Percentiles rank a stretch among this genome's conserved stretches.
Conservation (phyloP, 2,329 filamentous ascomycete species). For the Hysterium pulicare region DNA sequence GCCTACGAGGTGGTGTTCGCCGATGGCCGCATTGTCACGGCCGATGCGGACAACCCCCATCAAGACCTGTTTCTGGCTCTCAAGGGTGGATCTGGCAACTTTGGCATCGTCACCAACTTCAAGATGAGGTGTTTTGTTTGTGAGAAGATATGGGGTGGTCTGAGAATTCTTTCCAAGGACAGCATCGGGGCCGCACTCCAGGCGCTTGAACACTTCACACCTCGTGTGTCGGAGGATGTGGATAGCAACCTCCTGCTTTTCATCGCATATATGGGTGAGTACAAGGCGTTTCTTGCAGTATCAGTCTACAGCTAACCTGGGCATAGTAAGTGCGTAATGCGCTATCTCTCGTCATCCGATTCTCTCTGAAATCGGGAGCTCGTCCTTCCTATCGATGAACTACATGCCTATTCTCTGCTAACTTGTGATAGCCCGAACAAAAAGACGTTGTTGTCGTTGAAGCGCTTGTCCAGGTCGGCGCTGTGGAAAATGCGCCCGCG, state of each 20-base stretch:
- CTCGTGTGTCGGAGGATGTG: slow-evolving; percentile 2
- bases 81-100: slow-evolving; percentile 44
- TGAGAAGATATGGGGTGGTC: slow-evolving; percentile 9
- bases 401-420: too few species aligned
- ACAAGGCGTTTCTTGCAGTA: background rate
- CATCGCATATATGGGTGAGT: slow-evolving; percentile 5
- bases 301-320: background rate
- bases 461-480: too few species aligned
- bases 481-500: too few species aligned
- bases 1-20: slow-evolving; percentile 35
- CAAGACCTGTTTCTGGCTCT: slow-evolving; percentile 42
- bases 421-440: too few species aligned
- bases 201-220: slow-evolving; percentile 18
- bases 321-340: slow-evolving; percentile 1
- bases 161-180: slow-evolving; percentile 14
- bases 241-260: slow-evolving; percentile 5
- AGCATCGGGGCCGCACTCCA: slow-evolving; percentile 19
- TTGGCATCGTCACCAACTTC: slow-evolving; percentile 43
- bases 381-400: too few species aligned
- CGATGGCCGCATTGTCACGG: slow-evolving; percentile 36
- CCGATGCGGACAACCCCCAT: slow-evolving; percentile 28
- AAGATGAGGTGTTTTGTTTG: slow-evolving; percentile 31
- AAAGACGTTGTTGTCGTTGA: too few species aligned
- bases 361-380: too few species aligned
- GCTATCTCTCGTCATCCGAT: too few species aligned